Base-by-base conservation (phyloP, 2,329 filamentous ascomycete genomes). In the Tolypocladium sp. region DNA sequence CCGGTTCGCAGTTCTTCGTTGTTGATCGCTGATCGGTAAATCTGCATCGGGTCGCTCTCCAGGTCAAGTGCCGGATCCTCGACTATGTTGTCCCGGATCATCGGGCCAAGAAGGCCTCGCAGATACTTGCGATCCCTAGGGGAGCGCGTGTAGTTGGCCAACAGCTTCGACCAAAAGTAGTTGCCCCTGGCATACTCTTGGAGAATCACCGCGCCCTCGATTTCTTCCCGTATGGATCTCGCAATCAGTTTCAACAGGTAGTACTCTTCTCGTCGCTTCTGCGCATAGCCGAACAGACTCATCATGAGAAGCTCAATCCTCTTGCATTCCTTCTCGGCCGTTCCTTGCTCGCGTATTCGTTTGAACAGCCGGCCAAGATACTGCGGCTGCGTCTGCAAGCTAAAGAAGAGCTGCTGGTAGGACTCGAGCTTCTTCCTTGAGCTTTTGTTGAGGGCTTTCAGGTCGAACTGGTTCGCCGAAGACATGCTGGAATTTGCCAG, bases 391-490 rank as follows among this genome's bases (percentile, higher is more conserved):
- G 94, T 99, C 71, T 99, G 94, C 4, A 99, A 83, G 62, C 92
- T 88, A 79, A 99, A 97, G 77, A 99, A 99, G 17, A 99, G 83
- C 69, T 97, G 92, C 73, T 99, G 95, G 71, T 99, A 99, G 30
- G 91, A 91, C 67, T 97, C 93, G 1, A 99, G 83, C 80, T 97
- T 99, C 75, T 90, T 91, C 63, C 94, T 83, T 1, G 94, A 97
- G 67, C 90, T 91, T 76, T 97, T 97, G 79, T 99, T 99, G 66
- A 99, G 81, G 0, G 95, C 94, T 74, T 97, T 97, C 55, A 99
- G 83, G 70, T 99, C 94, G 69, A 96, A 96, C 9, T 94, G 92
- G 71, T 97, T 95, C 61, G 89, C 87, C 2, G 91, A 96, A 2
- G 88, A 85, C 62, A 96, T 92, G 56, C 92, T 86, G n/a, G 86